phyloP scores from a whole-genome alignment of 225 moss, liverwort and hornwort species.

The Antitrichia curtipendula region DNA sequence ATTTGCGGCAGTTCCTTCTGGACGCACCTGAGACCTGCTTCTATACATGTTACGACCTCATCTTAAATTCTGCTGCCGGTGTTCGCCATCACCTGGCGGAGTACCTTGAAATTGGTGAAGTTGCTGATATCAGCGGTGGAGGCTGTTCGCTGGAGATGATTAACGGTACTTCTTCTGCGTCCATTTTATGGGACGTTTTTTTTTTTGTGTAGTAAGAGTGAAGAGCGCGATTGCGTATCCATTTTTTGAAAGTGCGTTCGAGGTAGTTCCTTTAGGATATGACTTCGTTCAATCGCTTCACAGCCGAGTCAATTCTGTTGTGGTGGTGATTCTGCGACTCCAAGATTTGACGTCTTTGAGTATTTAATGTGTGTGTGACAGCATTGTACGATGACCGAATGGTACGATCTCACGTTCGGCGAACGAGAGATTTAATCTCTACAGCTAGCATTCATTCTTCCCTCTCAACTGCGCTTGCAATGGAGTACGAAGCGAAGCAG shows the following conservation, averaged over 20 bases:
- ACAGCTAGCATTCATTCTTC: constrained; percentile 75
- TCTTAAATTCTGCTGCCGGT: constrained; percentile 72
- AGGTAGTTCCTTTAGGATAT: neutral
- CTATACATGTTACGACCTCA: constrained; percentile 93
- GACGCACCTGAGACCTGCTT: constrained; percentile 97
- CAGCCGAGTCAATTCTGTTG: neutral
- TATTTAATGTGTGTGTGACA: constrained; percentile 3
- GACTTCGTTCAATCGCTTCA: neutral
- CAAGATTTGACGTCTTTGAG: neutral
- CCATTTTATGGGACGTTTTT: neutral
- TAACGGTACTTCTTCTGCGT: constrained; percentile 43
- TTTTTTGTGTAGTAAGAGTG: neutral
- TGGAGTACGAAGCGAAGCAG: constrained; percentile 76
- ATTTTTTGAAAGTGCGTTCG: neutral
- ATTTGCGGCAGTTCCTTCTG: constrained; percentile 80
- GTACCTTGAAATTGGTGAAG: constrained; percentile 95
- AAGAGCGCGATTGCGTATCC: neutral
- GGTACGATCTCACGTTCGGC: constrained; percentile 83
- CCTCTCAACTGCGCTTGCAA: constrained; percentile 83
- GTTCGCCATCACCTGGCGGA: constrained; percentile 80
- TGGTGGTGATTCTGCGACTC: neutral
- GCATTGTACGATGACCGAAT: constrained; percentile 91
- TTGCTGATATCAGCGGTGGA: constrained; percentile 83
- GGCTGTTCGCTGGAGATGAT: constrained; percentile 90
- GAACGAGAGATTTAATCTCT: constrained; percentile 73